These are phyloP conservation scores for Taphrina confusa DNA, from an alignment of 1,139 yeast species.

Conservation along the genomic window DNA sequence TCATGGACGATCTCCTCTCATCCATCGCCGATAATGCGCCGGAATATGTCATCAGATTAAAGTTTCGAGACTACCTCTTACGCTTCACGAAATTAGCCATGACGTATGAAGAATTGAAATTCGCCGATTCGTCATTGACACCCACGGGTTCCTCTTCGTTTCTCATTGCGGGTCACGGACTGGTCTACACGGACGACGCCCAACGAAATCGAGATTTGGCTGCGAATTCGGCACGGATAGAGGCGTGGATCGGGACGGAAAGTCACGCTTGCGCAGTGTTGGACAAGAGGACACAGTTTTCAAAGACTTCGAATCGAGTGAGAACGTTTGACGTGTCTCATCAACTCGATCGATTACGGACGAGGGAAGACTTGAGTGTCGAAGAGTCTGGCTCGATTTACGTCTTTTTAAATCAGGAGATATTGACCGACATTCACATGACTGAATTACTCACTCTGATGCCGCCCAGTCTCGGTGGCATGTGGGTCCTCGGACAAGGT, in stretches of 20 bases:
- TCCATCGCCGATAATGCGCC: conserved; percentile 47
- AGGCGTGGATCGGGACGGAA: conserved; percentile 46
- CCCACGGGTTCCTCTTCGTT: conserved; percentile 41
- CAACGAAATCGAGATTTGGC: conserved; percentile 43
- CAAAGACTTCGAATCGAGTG: conserved; percentile 43
- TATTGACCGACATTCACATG: conserved; percentile 44
- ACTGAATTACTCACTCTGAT: conserved; percentile 43
- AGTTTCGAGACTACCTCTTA: conserved; percentile 45
- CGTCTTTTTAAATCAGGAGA: conserved; percentile 39
- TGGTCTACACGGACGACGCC: conserved; percentile 45
- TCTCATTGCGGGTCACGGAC: conserved; percentile 46
- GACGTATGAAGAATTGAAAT: conserved; percentile 44
- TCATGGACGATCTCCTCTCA: conserved; percentile 45
- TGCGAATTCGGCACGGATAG: conserved; percentile 44
- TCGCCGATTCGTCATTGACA: conserved; percentile 45
- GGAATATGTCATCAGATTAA: conserved; percentile 45
- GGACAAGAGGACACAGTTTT: conserved; percentile 2
- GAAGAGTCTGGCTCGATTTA: conserved; percentile 44
- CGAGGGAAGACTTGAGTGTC: conserved; percentile 42
- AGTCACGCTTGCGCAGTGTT: conserved; percentile 40
- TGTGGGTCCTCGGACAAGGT: conserved; percentile 46
- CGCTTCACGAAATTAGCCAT: conserved; percentile 46
- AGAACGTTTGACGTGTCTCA: conserved; percentile 45
- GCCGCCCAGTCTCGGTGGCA: conserved; percentile 40
- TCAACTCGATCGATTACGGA: conserved; percentile 45